These are phyloP conservation scores for Ziziphus jujuba DNA, from an alignment of 306 rosid species.

Conservation along the genomic window DNA sequence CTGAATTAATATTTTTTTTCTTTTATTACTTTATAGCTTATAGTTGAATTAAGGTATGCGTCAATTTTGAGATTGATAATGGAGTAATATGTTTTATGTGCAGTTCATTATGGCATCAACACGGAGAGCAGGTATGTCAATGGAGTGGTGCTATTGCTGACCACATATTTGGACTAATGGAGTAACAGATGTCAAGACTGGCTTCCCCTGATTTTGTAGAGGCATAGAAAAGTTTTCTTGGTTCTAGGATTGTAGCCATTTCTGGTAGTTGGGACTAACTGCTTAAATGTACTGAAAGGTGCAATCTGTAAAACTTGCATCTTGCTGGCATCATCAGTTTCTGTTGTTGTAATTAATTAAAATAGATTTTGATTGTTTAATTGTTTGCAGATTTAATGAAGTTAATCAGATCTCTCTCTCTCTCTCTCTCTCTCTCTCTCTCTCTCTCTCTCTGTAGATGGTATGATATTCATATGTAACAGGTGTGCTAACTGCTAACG, in stretches of 20 bases:
- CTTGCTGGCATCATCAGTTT: slow-evolving; percentile 33
- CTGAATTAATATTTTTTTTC: too few relatives aligned
- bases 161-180: not conserved
- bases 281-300: not conserved
- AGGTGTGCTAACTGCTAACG: not conserved
- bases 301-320: slow-evolving; percentile 17
- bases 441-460: not conserved
- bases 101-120: not conserved
- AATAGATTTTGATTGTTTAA: slow-evolving; percentile 20
- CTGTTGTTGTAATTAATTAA: slow-evolving; percentile 49
- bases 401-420: not conserved
- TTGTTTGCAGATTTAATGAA: slow-evolving; percentile 23
- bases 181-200: not conserved
- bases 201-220: not conserved
- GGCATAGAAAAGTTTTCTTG: not conserved
- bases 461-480: not conserved
- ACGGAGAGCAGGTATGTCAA: not conserved
- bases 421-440: too few relatives aligned
- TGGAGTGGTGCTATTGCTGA: not conserved
- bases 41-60: too few relatives aligned
- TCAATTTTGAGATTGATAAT: too few relatives aligned
- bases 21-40: too few relatives aligned
- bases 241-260: not conserved
- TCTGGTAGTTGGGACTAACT: too few relatives aligned
- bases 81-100: too few relatives aligned